Conservation (phyloP, 495 filamentous ascomycete species). For the Ascobolus immersus region DNA sequence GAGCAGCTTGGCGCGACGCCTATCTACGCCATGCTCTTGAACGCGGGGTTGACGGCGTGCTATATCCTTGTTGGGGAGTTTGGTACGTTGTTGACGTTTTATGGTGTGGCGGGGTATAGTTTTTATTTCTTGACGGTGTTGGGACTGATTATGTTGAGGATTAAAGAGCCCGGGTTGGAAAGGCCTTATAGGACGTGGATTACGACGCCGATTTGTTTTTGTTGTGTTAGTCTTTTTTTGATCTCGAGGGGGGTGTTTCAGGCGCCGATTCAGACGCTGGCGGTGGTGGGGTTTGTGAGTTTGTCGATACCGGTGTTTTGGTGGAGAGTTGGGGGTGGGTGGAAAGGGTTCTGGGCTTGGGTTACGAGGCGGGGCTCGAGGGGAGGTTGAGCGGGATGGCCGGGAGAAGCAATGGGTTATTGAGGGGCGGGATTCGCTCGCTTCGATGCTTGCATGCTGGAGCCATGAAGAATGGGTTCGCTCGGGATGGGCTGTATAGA, state of each 20-base stretch:
- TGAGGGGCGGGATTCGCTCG: no score
- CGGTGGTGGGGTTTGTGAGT: slow-evolving; percentile 60
- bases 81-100: slow-evolving; percentile 75
- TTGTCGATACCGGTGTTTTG: slow-evolving; percentile 70
- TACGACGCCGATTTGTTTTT: slow-evolving; percentile 86
- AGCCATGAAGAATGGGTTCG: no score
- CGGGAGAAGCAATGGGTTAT: no score
- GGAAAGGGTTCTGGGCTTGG: slow-evolving; percentile 38
- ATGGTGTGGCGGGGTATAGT: slow-evolving; percentile 83
- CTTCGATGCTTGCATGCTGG: no score
- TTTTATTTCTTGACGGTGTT: slow-evolving; percentile 95
- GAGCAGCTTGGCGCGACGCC: no score
- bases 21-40: slow-evolving; percentile 67
- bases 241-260: slow-evolving; percentile 68
- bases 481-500: no score
- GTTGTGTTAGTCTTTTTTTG: slow-evolving; percentile 86
- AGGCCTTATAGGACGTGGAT: slow-evolving; percentile 90
- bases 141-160: slow-evolving; percentile 67
- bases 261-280: slow-evolving; percentile 65
- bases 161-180: slow-evolving; percentile 70
- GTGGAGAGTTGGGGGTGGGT: slow-evolving; percentile 45
- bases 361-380: slow-evolving; percentile 2
- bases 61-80: slow-evolving; percentile 83
- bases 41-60: slow-evolving; percentile 37
- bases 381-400: not conserved